These are phyloP conservation scores for Ascosphaera aggregata DNA, from an alignment of 2,329 filamentous ascomycete species.

Conservation along the genomic window DNA sequence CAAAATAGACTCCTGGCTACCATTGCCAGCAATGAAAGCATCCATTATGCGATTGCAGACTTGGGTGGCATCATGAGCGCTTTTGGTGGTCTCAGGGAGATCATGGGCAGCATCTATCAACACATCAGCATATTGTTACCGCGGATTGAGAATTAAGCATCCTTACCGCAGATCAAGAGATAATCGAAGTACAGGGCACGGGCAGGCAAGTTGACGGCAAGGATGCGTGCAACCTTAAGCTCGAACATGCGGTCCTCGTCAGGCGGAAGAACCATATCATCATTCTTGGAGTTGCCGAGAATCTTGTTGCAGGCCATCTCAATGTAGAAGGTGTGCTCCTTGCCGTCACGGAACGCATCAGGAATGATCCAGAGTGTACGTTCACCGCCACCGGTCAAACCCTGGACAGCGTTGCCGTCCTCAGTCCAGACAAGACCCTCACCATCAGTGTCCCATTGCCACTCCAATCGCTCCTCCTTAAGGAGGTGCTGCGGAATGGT, in stretches of 20 bases:
- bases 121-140: background rate
- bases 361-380: slow-evolving; percentile 82
- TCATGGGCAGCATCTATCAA: slow-evolving; percentile 59
- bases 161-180: slow-evolving; percentile 54
- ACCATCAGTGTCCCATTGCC: slow-evolving; percentile 89
- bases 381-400: slow-evolving; percentile 73
- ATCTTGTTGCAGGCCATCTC: slow-evolving; percentile 98
- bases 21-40: slow-evolving; percentile 57
- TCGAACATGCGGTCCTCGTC: slow-evolving; percentile 61
- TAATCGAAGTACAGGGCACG: slow-evolving; percentile 72
- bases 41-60: slow-evolving; percentile 79
- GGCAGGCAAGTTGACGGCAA: slow-evolving; percentile 69
- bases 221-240: slow-evolving; percentile 58
- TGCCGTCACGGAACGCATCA: slow-evolving; percentile 54
- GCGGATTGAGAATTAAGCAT: background rate
- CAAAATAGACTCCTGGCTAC: slow-evolving; percentile 47
- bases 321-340: slow-evolving; percentile 76
- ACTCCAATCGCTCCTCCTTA: slow-evolving; percentile 64
- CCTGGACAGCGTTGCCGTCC: slow-evolving; percentile 74
- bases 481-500: slow-evolving; percentile 50
- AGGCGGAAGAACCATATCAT: slow-evolving; percentile 73
- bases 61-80: slow-evolving; percentile 66
- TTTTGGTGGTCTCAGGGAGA: slow-evolving; percentile 69
- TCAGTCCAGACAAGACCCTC: slow-evolving; percentile 90
- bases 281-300: slow-evolving; percentile 79